These are phyloP conservation scores for Scopulariopsis brevicaulis DNA, from an alignment of 2,329 filamentous ascomycete species.

Conservation along the genomic window DNA sequence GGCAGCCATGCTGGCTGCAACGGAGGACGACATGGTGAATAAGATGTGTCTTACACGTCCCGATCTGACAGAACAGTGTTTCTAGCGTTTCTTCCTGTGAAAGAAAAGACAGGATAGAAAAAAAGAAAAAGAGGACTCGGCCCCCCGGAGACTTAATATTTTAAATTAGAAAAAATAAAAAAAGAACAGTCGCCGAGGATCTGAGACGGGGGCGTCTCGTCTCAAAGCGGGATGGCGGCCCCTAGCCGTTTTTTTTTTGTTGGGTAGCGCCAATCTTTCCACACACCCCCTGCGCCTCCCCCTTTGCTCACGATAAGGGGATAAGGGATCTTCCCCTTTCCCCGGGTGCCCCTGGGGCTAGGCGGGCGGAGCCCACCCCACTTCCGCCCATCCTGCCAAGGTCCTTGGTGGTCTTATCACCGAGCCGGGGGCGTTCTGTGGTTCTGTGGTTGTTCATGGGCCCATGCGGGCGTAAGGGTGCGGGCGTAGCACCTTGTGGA, in stretches of 20 bases:
- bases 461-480: too few relatives aligned
- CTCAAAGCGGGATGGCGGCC: neutral
- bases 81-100: neutral
- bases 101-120: neutral
- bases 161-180: neutral
- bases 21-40: neutral
- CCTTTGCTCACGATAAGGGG: too few relatives aligned
- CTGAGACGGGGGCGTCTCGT: neutral
- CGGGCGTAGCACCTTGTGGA: too few relatives aligned
- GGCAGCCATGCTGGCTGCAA: constrained; percentile 1
- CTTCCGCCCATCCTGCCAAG: too few relatives aligned
- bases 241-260: neutral
- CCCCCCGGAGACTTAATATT: neutral
- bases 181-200: neutral
- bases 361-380: too few relatives aligned
- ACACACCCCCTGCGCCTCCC: too few relatives aligned
- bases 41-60: neutral
- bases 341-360: too few relatives aligned
- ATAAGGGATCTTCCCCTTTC: too few relatives aligned
- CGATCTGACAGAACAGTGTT: neutral
- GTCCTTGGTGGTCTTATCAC: too few relatives aligned
- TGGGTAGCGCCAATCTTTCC: too few relatives aligned
- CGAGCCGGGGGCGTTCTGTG: too few relatives aligned
- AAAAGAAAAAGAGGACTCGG: neutral
- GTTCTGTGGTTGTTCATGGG: too few relatives aligned